Base-by-base conservation (phyloP, 2,329 filamentous ascomycete genomes). In the Fusarium napiforme region DNA sequence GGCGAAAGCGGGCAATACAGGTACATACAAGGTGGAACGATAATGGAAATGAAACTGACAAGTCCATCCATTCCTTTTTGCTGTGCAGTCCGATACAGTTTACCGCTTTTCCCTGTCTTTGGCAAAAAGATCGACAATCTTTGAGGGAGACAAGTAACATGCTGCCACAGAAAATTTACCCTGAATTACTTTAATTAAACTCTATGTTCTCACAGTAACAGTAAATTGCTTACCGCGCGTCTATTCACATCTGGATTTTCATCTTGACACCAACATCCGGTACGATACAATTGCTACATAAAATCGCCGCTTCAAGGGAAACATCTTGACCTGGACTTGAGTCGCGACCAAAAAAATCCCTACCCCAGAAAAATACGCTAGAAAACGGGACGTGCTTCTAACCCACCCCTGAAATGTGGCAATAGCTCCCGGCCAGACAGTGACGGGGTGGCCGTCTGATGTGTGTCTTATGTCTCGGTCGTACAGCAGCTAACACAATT, bases 341-440 rank as follows among this genome's bases (percentile, higher is more conserved):
- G 23, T 49, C 60, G 42, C 40, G 56, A 71, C 63, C 67, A 36
- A 50, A 64, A 64, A 62, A 67, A 66, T 11, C 59, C 47, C 53
- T 67, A 68, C 64, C 74, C 72, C 66, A 72, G 72, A 56, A 73
- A 71, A 64, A 53, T 34, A 37, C 73, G 74, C 70, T 77, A 77
- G 68, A 73, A 72, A 76, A 76, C 64, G 71, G 75, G 73, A 53
- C 71, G 21, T 60, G 59, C 53, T 56, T 68, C 46, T 46, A 64
- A 55, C 50, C 58, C 67, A 63, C 69, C 68, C 62, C 60, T 69
- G 67, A 69, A 52, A 50, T 56, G 75, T 76, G 75, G 75, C 75
- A 67, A 76, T 64, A 45, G 45, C 39, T 52, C 56, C 56, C 49
- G 64, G 40, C 58, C 18, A 58, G 46, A 62, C 36, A 60, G 49